Base-by-base conservation (phyloP, 176 grass and related monocot species). In the Phoenix dactylifera region DNA sequence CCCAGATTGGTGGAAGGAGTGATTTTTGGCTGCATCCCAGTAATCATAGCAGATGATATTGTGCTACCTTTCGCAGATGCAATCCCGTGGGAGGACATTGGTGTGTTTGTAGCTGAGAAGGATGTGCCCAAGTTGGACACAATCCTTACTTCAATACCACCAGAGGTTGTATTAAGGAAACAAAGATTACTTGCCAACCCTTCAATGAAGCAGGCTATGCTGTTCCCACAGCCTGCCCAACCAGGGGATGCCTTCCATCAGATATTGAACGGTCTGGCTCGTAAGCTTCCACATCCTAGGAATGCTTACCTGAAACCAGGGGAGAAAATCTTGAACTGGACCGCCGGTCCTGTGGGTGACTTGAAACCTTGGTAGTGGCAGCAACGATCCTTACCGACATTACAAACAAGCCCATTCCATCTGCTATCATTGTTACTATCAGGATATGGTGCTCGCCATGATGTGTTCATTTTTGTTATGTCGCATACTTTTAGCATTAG, bases 21-120 rank as follows among this genome's bases (percentile, higher is more conserved):
- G 32, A 80, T 95, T 7, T 95, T 95, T 1, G 86, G 91, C 14
- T 95, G 91, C 80, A 90, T 95, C 69, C 92, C 92, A 0, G 92
- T 96, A 49, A 90, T 96, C 52, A 91, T 96, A 12, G 87, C 92
- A 5, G 87, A 96, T 23, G 87, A 91, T 62, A 96, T 96, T 4
- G 83, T 91, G 60, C 75, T 96, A 1, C 92, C 92, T 20, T 96
- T 96, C 2, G 87, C 92, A 0, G 87, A 90, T 0, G 87, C 92
- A 44, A 96, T 96, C 66, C 92, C 87, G 0, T 91, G 92, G 92
- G 87, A 87, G 66, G 83, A 96, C 15, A 96, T 96, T 0, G 92
- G 80, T 4, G 92, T 96, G 22, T 90, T 96, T 24, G 81, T 90
- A 1, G 84, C 92, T 0, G 87, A 96, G 65, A 78, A 85, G 66